Conservation (phyloP, 2,329 filamentous ascomycete genomes). For the Alternaria tenuissima region DNA sequence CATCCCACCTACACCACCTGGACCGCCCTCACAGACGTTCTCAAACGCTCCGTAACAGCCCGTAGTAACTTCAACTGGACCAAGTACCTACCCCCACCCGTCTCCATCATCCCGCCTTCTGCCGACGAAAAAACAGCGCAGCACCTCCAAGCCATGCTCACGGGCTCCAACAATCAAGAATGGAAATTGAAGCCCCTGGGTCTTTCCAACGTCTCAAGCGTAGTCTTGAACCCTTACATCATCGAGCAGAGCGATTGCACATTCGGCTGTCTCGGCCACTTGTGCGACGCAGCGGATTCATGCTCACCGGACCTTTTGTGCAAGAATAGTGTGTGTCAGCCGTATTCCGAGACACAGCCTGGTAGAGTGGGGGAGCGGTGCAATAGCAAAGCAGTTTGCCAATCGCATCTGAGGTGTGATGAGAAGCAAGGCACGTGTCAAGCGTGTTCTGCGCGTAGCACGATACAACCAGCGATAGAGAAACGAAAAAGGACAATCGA, state of each 20-base stretch:
- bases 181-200: conserved; percentile 5
- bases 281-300: conserved; percentile 41
- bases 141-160: conserved; percentile 5
- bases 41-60: conserved; percentile 32
- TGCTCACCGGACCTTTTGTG: conserved; percentile 40
- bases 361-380: conserved; percentile 37
- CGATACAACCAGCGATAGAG: conserved; percentile 18
- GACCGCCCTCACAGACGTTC: conserved; percentile 31
- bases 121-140: conserved; percentile 6
- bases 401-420: conserved; percentile 36
- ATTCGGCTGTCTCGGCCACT: conserved; percentile 43
- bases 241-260: conserved; percentile 37
- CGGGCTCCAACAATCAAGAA: background rate
- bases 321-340: conserved; percentile 44
- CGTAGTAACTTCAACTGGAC: conserved; percentile 45
- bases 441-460: conserved; percentile 24
- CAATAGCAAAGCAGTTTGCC: conserved; percentile 41
- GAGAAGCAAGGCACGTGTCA: conserved; percentile 24
- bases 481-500: background rate
- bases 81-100: conserved; percentile 34
- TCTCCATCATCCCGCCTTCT: background rate
- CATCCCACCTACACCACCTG: conserved; percentile 33
- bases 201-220: conserved; percentile 29
- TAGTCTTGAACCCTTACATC: conserved; percentile 43
- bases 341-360: conserved; percentile 29